Evolutionary conservation across 2,329 filamentous ascomycete genomes (phyloP).

Genomic region (Ascochyta clinopodiicola): DNA sequence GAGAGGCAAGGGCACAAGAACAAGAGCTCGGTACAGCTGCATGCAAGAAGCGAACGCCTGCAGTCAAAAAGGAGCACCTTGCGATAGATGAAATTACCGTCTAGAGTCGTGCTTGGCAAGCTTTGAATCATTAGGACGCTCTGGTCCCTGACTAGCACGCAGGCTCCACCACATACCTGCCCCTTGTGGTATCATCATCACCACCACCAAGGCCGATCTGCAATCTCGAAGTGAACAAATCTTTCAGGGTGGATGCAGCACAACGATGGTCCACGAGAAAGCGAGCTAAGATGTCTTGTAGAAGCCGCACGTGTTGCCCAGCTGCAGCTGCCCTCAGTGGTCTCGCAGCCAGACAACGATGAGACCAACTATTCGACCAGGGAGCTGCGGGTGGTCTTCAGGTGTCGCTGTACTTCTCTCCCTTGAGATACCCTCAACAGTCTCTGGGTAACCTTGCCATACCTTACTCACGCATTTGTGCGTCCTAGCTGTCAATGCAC

Average conservation of each 20-base stretch:
- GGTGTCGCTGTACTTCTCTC: slow-evolving; percentile 11
- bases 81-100: slow-evolving; percentile 29
- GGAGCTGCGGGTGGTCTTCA: not conserved
- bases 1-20: slow-evolving; percentile 16
- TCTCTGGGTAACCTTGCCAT: slow-evolving; percentile 1
- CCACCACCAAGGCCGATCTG: slow-evolving; percentile 1
- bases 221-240: slow-evolving; percentile 1
- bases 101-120: slow-evolving; percentile 21
- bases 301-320: slow-evolving; percentile 4
- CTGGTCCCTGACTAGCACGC: slow-evolving; percentile 14
- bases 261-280: not conserved
- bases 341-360: not conserved
- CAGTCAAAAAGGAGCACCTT: slow-evolving; percentile 32
- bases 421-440: slow-evolving; percentile 5
- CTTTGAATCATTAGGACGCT: slow-evolving; percentile 21
- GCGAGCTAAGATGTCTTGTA: not conserved
- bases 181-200: slow-evolving; percentile 6
- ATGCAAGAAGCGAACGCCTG: slow-evolving; percentile 18
- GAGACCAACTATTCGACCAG: not conserved
- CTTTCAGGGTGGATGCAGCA: not conserved
- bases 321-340: slow-evolving; percentile 1
- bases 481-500: slow-evolving; percentile 7
- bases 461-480: slow-evolving; percentile 9
- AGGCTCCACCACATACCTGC: slow-evolving; percentile 7
- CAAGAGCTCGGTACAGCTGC: slow-evolving; percentile 16